Percentiles rank a stretch among this genome's conserved stretches.
Conservation (phyloP, 768 basidiomycete species). For the Suillus hirtellus region DNA sequence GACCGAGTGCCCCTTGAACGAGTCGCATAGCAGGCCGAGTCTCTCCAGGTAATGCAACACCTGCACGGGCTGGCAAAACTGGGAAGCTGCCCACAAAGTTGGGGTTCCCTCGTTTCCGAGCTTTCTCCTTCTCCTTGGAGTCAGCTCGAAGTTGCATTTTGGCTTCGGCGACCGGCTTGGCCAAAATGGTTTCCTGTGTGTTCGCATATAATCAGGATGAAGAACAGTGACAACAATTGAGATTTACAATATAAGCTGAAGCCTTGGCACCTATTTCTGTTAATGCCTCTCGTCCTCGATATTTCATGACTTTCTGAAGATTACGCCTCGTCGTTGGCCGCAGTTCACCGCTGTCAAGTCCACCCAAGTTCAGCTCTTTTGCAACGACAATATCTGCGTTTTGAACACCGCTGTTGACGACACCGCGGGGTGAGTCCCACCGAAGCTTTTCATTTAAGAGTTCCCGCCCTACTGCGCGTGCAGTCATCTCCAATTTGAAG, state of each 20-base stretch:
- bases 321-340: constrained; percentile 73
- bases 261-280: constrained; percentile 56
- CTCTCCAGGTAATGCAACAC: constrained; percentile 60
- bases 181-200: constrained; percentile 64
- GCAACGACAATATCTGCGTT: constrained; percentile 48
- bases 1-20: constrained; percentile 53
- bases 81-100: constrained; percentile 27
- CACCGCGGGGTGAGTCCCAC: constrained; percentile 40
- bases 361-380: constrained; percentile 44
- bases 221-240: neutral
- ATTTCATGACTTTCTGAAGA: constrained; percentile 71
- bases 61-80: constrained; percentile 40
- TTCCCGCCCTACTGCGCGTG: constrained; percentile 87
- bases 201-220: constrained; percentile 12
- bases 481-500: constrained; percentile 84
- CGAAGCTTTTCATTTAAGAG: constrained; percentile 58
- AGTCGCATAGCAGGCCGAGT: constrained; percentile 53
- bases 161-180: constrained; percentile 56
- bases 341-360: constrained; percentile 43
- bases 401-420: constrained; percentile 53
- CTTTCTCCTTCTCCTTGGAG: constrained; percentile 36
- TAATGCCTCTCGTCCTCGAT: constrained; percentile 48
- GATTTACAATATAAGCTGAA: constrained; percentile 60
- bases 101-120: constrained; percentile 19
- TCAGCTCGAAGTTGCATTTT: constrained; percentile 40